Conservation (phyloP, 1,284 basidiomycete genomes). For the Papiliotrema terrestris region DNA sequence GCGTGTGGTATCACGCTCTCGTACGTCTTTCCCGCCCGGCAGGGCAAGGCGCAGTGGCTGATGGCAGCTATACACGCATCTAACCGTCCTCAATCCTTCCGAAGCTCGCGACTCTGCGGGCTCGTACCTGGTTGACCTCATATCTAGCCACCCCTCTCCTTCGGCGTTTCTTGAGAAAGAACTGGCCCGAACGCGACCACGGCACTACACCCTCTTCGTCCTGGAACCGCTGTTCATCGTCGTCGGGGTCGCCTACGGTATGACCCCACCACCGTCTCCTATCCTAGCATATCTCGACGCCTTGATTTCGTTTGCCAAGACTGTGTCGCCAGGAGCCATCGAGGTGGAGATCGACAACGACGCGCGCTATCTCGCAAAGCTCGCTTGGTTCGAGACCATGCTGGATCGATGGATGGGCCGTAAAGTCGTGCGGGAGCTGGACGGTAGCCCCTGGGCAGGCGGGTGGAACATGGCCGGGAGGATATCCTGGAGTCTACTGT, state of each 20-base stretch:
- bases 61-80: conserved; percentile 24
- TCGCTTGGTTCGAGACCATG: conserved; percentile 28
- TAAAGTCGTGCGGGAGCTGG: conserved; percentile 13
- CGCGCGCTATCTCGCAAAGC: conserved; percentile 13
- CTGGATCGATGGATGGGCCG: conserved; percentile 19
- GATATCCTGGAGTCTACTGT: conserved; percentile 26
- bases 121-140: conserved; percentile 3
- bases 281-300: conserved; percentile 11
- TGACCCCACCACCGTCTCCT: conserved; percentile 3
- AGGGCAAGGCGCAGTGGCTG: background rate
- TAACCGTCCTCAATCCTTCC: conserved; percentile 12
- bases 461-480: conserved; percentile 29
- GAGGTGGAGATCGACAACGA: conserved; percentile 28
- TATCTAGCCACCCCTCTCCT: conserved; percentile 9
- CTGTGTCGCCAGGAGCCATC: conserved; percentile 17
- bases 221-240: conserved; percentile 34
- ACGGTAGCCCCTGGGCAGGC: conserved; percentile 27
- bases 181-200: conserved; percentile 21
- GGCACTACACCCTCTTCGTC: conserved; percentile 33
- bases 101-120: conserved; percentile 10
- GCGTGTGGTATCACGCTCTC: conserved; percentile 33
- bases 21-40: conserved; percentile 12
- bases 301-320: conserved; percentile 17
- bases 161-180: conserved; percentile 17
- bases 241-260: conserved; percentile 2